A percentile compares a stretch with the other conserved stretches of the same genome.
phyloP scores from a whole-genome alignment of 1,139 yeast genomes.

The Pichia kudriavzevii region DNA sequence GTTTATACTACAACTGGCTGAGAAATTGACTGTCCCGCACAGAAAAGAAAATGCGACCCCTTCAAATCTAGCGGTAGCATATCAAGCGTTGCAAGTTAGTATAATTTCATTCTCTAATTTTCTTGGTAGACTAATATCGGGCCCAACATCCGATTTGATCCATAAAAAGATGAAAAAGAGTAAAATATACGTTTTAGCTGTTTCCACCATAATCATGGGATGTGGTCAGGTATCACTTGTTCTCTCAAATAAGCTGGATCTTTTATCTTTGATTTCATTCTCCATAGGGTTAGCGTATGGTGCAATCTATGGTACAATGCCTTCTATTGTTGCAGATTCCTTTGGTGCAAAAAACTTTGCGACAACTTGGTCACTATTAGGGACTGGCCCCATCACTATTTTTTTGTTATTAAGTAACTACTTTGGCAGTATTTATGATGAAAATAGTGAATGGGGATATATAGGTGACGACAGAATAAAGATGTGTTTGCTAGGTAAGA shows the following conservation, averaged over 20 bases:
- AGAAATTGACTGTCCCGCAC: neutral
- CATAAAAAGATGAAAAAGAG: conserved; percentile 46
- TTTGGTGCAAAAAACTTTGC: conserved; percentile 70
- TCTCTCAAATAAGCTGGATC: conserved; percentile 29
- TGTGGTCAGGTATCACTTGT: conserved; percentile 35
- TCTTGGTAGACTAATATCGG: conserved; percentile 59
- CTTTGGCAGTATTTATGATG: conserved; percentile 37
- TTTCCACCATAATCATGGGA: conserved; percentile 39
- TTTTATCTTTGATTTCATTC: conserved; percentile 46
- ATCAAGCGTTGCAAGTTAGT: conserved; percentile 69
- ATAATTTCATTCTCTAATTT: conserved; percentile 61
- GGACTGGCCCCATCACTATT: conserved; percentile 39
- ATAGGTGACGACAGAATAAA: conserved; percentile 23
- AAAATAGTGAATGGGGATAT: conserved; percentile 27
- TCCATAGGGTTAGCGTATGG: conserved; percentile 76
- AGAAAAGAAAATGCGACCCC: too few relatives aligned
- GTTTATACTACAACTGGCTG: conserved; percentile 20
- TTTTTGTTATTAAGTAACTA: conserved; percentile 36
- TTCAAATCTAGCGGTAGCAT: conserved; percentile 25
- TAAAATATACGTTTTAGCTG: conserved; percentile 59
- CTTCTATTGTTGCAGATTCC: conserved; percentile 69
- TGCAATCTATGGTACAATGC: conserved; percentile 69
- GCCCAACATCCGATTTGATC: conserved; percentile 57
- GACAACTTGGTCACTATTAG: conserved; percentile 73
- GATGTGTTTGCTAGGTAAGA: conserved; percentile 34